These are phyloP conservation scores for Ocimum tenuiflorum DNA, from an alignment of 257 asterid genomes.

Conservation along the genomic window DNA sequence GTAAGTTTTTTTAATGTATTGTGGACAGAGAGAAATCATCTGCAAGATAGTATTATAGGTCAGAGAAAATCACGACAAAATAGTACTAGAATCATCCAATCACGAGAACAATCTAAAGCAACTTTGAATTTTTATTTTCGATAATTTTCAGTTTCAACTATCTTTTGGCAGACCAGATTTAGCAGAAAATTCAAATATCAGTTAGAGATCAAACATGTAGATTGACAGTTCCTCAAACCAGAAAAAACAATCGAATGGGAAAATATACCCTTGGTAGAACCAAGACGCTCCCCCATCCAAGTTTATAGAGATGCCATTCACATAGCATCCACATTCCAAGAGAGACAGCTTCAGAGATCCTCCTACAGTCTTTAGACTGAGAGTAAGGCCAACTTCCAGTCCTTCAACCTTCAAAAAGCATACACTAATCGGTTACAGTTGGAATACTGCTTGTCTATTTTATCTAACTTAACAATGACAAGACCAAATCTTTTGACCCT, in stretches of 20 bases:
- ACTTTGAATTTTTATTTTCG: not conserved
- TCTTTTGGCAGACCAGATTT: not conserved
- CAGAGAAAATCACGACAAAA: too few species aligned
- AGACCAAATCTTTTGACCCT: not conserved
- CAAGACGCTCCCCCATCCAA: conserved; percentile 97
- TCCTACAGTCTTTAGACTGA: conserved; percentile 42
- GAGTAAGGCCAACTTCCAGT: conserved; percentile 62
- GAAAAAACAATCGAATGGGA: too few species aligned
- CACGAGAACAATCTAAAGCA: not conserved
- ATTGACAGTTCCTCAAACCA: conserved; percentile 2
- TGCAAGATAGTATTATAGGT: too few species aligned
- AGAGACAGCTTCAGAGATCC: conserved; percentile 72
- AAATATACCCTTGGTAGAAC: conserved; percentile 99
- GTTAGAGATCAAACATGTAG: not conserved
- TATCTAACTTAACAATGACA: conserved; percentile 16
- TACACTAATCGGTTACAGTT: conserved; percentile 12
- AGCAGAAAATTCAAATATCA: not conserved
- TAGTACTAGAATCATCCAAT: not conserved
- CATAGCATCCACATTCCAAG: conserved; percentile 77
- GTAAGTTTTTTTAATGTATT: not conserved
- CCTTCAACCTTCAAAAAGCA: conserved; percentile 67
- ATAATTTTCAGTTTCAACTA: not conserved
- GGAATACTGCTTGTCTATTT: too few species aligned
- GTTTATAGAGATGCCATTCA: conserved; percentile 53
- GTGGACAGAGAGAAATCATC: too few species aligned